These are phyloP conservation scores for Taphrina deformans DNA, from an alignment of 1,139 yeast species.

Conservation along the genomic window DNA sequence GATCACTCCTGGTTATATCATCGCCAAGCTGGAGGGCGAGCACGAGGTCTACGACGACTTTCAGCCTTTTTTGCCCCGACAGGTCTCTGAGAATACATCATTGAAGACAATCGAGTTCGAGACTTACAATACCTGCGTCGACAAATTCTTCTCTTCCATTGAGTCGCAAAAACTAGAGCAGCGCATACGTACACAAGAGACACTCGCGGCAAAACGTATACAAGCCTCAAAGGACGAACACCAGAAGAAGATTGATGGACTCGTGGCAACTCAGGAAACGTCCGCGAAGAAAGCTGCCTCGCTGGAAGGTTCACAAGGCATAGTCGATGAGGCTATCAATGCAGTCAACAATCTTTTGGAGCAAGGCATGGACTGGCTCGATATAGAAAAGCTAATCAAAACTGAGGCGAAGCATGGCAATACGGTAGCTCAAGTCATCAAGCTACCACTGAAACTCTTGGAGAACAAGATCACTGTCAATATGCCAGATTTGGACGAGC, in stretches of 20 bases:
- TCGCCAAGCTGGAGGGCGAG: slow-evolving; percentile 53
- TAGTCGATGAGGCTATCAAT: slow-evolving; percentile 69
- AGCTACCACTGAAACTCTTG: slow-evolving; percentile 67
- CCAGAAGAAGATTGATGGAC: slow-evolving; percentile 64
- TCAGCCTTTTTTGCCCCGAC: slow-evolving; percentile 76
- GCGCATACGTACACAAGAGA: slow-evolving; percentile 72
- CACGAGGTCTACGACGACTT: slow-evolving; percentile 64
- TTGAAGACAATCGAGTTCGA: slow-evolving; percentile 48
- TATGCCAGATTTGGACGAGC: slow-evolving; percentile 55
- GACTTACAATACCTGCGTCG: slow-evolving; percentile 81
- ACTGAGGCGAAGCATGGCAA: slow-evolving; percentile 70
- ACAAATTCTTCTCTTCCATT: slow-evolving; percentile 76
- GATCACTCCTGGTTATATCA: slow-evolving; percentile 60
- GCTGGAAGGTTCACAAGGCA: slow-evolving; percentile 65
- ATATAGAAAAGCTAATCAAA: slow-evolving; percentile 72
- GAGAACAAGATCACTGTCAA: slow-evolving; percentile 65
- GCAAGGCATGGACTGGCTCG: slow-evolving; percentile 94
- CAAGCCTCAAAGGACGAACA: slow-evolving; percentile 75
- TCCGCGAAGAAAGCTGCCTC: slow-evolving; percentile 72
- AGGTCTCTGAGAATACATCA: slow-evolving; percentile 42
- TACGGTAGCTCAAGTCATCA: slow-evolving; percentile 61
- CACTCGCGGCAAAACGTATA: slow-evolving; percentile 69
- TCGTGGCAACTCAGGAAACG: slow-evolving; percentile 62
- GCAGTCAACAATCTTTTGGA: slow-evolving; percentile 67
- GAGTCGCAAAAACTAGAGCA: slow-evolving; percentile 77